Percentiles rank a stretch among this genome's conserved stretches.
Conservation (phyloP, 2,329 filamentous ascomycete genomes). For the Paracoccidioides brasiliensis region DNA sequence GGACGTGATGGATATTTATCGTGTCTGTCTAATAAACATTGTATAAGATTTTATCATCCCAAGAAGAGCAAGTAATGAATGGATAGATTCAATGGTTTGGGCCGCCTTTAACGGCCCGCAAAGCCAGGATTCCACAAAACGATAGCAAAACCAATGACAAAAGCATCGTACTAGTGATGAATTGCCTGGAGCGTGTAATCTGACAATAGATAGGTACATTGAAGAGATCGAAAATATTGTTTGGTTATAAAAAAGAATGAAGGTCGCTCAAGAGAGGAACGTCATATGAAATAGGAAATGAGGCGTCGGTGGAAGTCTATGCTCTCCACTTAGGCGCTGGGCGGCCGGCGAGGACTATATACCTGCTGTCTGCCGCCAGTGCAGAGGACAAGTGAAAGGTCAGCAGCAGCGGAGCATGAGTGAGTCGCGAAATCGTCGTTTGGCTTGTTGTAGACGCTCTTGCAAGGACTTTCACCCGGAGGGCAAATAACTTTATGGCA, state of each 20-base stretch:
- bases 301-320: neutral
- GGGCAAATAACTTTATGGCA: constrained; percentile 26
- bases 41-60: neutral
- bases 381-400: constrained; percentile 24
- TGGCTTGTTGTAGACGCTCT: constrained; percentile 28
- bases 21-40: neutral
- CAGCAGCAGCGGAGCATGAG: constrained; percentile 25
- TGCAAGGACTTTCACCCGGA: constrained; percentile 24
- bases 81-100: neutral
- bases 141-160: neutral
- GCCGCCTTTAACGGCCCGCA: neutral
- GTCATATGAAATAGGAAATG: neutral
- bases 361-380: neutral
- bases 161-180: neutral
- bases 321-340: neutral
- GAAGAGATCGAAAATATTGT: neutral
- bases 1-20: neutral
- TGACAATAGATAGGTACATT: neutral
- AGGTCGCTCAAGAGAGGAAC: neutral
- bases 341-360: neutral
- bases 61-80: neutral
- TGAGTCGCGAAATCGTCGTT: constrained; percentile 31
- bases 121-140: neutral
- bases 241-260: neutral
- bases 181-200: neutral